Conservation (phyloP, 495 filamentous ascomycete genomes). For the Penicillium longicatenatum region DNA sequence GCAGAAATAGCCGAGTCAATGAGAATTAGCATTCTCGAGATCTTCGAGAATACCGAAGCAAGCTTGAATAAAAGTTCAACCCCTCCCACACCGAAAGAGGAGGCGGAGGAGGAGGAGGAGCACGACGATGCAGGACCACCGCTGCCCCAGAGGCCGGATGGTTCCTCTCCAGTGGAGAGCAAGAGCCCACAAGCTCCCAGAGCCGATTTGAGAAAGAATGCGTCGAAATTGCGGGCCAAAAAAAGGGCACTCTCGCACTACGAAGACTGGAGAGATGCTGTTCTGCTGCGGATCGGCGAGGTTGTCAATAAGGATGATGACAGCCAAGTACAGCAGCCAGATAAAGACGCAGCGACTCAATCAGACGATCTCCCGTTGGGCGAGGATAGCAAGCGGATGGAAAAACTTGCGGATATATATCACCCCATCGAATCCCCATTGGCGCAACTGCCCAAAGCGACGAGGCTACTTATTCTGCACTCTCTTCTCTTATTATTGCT, state of each 20-base stretch:
- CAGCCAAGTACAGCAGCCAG: conserved; percentile 23
- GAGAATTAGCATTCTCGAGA: conserved; percentile 43
- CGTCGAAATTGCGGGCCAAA: conserved; percentile 29
- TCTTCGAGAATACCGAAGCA: conserved; percentile 33
- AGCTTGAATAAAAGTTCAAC: conserved; percentile 6
- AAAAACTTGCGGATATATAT: conserved; percentile 45
- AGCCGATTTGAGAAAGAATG: conserved; percentile 4
- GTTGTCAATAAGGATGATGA: conserved; percentile 61
- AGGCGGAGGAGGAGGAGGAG: conserved; percentile 1
- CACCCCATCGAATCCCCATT: conserved; percentile 49
- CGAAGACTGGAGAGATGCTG: conserved; percentile 64
- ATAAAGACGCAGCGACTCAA: conserved; percentile 10
- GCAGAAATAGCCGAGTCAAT: conserved; percentile 46
- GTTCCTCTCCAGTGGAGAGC: background rate
- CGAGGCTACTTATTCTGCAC: conserved; percentile 51
- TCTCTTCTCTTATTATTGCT: conserved; percentile 73
- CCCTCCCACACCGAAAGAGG: background rate
- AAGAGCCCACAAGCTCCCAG: conserved; percentile 12
- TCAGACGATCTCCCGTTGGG: conserved; percentile 28
- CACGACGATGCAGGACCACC: conserved; percentile 13
- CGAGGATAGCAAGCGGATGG: conserved; percentile 28
- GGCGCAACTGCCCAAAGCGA: conserved; percentile 40
- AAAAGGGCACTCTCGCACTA: conserved; percentile 53
- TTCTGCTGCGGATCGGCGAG: conserved; percentile 64
- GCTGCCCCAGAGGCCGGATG: conserved; percentile 17